Percentiles rank a stretch among this genome's conserved stretches.
These are phyloP conservation scores for Tetrahymena thermophila DNA, from an alignment of 73 alveolate genomes.

Conservation along the genomic window DNA sequence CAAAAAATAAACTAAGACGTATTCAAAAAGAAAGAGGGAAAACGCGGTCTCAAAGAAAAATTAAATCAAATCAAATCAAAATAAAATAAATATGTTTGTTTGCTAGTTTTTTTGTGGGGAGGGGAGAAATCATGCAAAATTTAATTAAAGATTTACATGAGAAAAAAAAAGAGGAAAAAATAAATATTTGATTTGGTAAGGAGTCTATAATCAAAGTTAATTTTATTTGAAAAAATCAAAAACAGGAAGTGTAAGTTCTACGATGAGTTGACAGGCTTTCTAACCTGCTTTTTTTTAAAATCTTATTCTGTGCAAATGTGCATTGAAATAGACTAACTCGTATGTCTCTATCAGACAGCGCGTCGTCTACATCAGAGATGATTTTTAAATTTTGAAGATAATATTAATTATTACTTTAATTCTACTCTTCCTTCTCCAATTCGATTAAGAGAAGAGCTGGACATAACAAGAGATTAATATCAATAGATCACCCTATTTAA, in stretches of 20 bases:
- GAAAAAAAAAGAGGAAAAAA: background rate
- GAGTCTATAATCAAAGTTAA: background rate
- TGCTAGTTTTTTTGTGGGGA: background rate
- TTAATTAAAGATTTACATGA: background rate
- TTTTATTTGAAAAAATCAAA: background rate
- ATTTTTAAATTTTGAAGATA: background rate
- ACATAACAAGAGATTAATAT: background rate
- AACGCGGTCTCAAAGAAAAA: background rate
- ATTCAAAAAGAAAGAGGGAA: background rate
- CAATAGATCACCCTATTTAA: background rate
- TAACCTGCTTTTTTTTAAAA: background rate
- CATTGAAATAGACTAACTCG: background rate
- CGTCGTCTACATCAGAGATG: background rate
- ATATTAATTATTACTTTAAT: background rate
- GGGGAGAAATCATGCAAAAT: background rate
- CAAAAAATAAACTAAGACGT: background rate
- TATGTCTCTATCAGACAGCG: background rate
- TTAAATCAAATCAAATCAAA: background rate
- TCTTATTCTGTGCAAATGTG: background rate
- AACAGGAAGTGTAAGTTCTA: background rate
- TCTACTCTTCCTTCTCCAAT: background rate
- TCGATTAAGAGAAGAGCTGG: background rate
- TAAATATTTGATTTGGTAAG: background rate
- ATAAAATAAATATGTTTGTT: background rate
- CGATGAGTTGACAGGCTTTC: background rate